Evolutionary conservation across 2,329 filamentous ascomycete genomes (phyloP), one percentile per base, ranked within the genome.

Genomic region (Fusarium sublunatum): DNA sequence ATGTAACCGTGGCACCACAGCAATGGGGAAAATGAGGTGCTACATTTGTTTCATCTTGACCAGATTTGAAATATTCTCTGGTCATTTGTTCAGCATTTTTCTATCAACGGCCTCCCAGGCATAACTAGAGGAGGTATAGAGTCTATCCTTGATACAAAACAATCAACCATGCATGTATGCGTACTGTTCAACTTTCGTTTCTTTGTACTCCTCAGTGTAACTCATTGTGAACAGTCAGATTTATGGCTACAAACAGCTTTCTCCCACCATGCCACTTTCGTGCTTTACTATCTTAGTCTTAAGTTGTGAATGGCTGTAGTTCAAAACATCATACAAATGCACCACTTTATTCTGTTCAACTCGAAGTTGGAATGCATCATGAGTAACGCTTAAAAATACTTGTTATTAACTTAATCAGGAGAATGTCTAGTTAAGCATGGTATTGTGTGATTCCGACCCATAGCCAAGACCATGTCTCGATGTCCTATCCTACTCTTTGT

Each of bases 121-220:
- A 46, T 19, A 19, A 19, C 19, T 19, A 19, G 29, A 58, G 35
- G 36, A 40, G 40, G 34, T 36, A 24, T 25, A 45, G 44, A 70
- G 58, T 69, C 50, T 61, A 58, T 52, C 51, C 45, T 59, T 61
- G 62, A 63, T 53, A 63, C 45, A 60, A 40, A 62, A 44, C 52
- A 68, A 53, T 46, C 19, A n/a, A 67, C 34, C 43, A 57, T 31
- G 3, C 19, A 19, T 19, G 2, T 19, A 51, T 45, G 46, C 41
- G 49, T 49, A 49, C 52, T 44, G 25, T 46, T 45, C 34, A 40
- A 29, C 12, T 28, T 11, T 31, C 22, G 38, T 24, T 32, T 35
- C 22, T n/a, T n/a, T 26, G 3, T 13, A 11, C 10, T 42, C 32
- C 42, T 31, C 24, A 7, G 34, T 15, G 10, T 15, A 28, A 32